These are phyloP conservation scores for Paramyrothecium sp. DNA, from an alignment of 2,329 filamentous ascomycete species.

Conservation along the genomic window DNA sequence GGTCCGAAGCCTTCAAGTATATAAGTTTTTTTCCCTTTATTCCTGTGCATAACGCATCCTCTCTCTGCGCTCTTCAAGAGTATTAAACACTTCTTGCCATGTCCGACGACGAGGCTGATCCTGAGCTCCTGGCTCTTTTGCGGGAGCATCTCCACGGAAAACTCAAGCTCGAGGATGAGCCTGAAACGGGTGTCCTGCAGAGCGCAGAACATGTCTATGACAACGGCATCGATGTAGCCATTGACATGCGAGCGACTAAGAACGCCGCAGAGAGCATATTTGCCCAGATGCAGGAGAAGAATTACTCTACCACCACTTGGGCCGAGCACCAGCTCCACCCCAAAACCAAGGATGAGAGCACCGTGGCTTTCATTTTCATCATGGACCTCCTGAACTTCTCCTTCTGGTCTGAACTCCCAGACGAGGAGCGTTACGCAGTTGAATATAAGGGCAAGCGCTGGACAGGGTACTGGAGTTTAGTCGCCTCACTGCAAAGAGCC, in stretches of 20 bases:
- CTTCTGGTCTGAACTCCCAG: slow-evolving; percentile 79
- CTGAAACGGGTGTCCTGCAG: slow-evolving; percentile 79
- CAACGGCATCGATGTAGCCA: slow-evolving; percentile 87
- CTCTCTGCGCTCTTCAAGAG: neutral
- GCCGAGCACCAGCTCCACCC: slow-evolving; percentile 87
- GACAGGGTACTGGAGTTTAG: slow-evolving; percentile 95
- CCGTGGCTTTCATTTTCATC: slow-evolving; percentile 90
- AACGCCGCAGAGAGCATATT: slow-evolving; percentile 78
- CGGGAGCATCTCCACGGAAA: slow-evolving; percentile 73
- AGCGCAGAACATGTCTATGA: slow-evolving; percentile 85
- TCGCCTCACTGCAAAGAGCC: slow-evolving; percentile 82
- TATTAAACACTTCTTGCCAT: slow-evolving; percentile 43
- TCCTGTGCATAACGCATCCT: neutral
- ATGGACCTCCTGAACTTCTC: slow-evolving; percentile 98
- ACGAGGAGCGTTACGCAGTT: slow-evolving; percentile 75
- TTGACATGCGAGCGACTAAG: slow-evolving; percentile 82
- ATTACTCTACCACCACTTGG: slow-evolving; percentile 85
- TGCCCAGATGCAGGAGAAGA: slow-evolving; percentile 76
- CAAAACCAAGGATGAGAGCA: slow-evolving; percentile 73
- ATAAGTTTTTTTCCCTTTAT: neutral
- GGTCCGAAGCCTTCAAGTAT: neutral
- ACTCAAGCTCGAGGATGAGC: slow-evolving; percentile 51
- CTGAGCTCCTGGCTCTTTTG: slow-evolving; percentile 81
- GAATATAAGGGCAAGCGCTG: slow-evolving; percentile 78
- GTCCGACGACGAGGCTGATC: slow-evolving; percentile 91